phyloP scores from a whole-genome alignment of 2,329 filamentous ascomycete genomes.

The Parastagonospora avenae region DNA sequence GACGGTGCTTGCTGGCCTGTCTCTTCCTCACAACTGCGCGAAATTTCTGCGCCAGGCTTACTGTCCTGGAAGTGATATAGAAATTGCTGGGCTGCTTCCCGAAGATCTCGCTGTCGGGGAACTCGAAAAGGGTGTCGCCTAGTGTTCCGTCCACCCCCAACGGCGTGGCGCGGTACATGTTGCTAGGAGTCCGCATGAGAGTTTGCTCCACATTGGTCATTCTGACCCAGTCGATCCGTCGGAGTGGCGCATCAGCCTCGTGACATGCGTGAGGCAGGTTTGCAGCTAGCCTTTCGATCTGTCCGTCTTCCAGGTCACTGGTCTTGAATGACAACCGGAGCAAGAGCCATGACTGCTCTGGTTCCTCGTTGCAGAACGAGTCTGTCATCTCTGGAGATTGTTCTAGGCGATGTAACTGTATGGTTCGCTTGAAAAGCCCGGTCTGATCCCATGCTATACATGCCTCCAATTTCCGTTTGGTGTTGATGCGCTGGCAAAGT shows the following conservation, averaged over 20 bases:
- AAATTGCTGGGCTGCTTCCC: neutral
- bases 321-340: constrained; percentile 10
- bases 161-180: neutral
- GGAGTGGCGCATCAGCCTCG: constrained; percentile 10
- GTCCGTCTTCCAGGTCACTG: neutral
- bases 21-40: neutral
- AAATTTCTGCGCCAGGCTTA: neutral
- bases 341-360: constrained; percentile 2
- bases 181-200: neutral
- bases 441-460: constrained; percentile 3
- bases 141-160: neutral
- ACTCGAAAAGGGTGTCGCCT: neutral
- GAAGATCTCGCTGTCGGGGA: neutral
- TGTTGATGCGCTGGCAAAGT: neutral
- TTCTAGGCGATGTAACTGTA: neutral
- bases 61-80: neutral
- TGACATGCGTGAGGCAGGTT: constrained; percentile 10
- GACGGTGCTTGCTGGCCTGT: neutral
- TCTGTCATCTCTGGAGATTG: neutral
- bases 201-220: constrained; percentile 1
- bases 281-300: constrained; percentile 19
- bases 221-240: constrained; percentile 27
- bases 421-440: neutral
- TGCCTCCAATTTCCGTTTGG: constrained; percentile 1
- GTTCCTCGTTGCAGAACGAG: neutral